Base-by-base conservation (phyloP, 495 filamentous ascomycete genomes). In the Bacidia gigantensis region DNA sequence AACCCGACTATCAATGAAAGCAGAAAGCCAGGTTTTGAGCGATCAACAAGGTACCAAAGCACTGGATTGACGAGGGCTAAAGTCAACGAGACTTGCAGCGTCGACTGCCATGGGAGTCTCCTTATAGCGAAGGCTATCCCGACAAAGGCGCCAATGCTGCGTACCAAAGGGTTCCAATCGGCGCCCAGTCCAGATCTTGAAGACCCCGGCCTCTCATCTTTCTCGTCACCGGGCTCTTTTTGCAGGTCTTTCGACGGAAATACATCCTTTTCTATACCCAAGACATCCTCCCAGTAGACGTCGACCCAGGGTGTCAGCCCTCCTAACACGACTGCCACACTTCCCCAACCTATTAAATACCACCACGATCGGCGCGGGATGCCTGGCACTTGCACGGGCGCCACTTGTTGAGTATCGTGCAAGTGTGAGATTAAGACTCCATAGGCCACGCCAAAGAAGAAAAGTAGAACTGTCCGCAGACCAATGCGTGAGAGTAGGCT, bases 51-150 rank as follows among this genome's bases (percentile, higher is more conserved):
- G 63, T 93, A 97, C 92, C 92, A 98, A 22, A 98, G 72, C 21
- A 90, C 86, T 2, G 92, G 89, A 61, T 97, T 98, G 3, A 82
- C 87, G 49, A 97, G 81, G 2, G 89, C 86, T 9, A 98, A 81
- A 0, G 89, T 93, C 3, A 95, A 62, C 2, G 92, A 95, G 45
- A 89, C 82, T 67, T 98, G 92, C 7, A 93, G 80, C 3, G 87
- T 94, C 25, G 92, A 96, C 62, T 89, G 74, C 92, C 92, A 98
- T 11, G 87, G 86, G 20, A 93, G 78, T 64, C 80, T 82, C 46
- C 92, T 85, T 72, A 98, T 95, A 17, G 92, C 92, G 71, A 95
- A 97, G 18, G 88, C 89, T 65, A 98, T 92, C 11, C 92, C 92
- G 22, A 95, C 80, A 67, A 98, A 96, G 14, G 87, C 89, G 35